Base-by-base conservation (phyloP, 2,329 filamentous ascomycete genomes). In the Cercospora sojina region DNA sequence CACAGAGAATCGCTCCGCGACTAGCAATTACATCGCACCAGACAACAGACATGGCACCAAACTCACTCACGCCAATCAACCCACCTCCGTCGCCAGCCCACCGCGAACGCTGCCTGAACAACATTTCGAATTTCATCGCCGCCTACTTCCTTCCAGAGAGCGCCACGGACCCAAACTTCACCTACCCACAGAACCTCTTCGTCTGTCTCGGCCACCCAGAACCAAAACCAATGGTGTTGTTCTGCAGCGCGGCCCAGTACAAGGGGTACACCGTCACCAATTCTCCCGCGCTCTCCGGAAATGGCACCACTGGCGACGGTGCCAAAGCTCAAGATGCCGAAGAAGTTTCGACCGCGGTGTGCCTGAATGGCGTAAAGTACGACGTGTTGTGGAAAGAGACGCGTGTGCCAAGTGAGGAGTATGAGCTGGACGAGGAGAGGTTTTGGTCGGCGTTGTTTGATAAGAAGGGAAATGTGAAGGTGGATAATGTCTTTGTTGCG, bases 391-490 rank as follows among this genome's bases (percentile, higher is more conserved):
- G 41, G 41, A 61, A 51, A 13, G 59, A 61, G 27, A 61, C 53
- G 53, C 27, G 31, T 35, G 16, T 32, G 27, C 53, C 53, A 35
- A 20, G n/a, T 18, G 53, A 57, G 29, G 9, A 23, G 29, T 10
- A 32, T 3, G 53, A 57, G 59, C 49, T 23, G 8, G 23, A 56
- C 4, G 60, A 63, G 31, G 60, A 63, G 32, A 41, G 32, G 1
- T 63, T 63, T 13, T 27, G 47, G 47, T n/a, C 31, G 32, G 51
- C n/a, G 31, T 56, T 63, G 20, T 63, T 63, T 18, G 32, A 63
- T 13, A 35, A 16, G 23, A 4, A 25, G 1, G 60, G 60, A 20
- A 29, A 57, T 5, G 13, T 57, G 31, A 51, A 38, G 60, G 41
- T 18, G 32, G 9, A n/a, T 2, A 16, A 63, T 38, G 60, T 63